Base-by-base conservation (phyloP, 2,329 filamentous ascomycete species). In the Myriosclerotinia curreyana region DNA sequence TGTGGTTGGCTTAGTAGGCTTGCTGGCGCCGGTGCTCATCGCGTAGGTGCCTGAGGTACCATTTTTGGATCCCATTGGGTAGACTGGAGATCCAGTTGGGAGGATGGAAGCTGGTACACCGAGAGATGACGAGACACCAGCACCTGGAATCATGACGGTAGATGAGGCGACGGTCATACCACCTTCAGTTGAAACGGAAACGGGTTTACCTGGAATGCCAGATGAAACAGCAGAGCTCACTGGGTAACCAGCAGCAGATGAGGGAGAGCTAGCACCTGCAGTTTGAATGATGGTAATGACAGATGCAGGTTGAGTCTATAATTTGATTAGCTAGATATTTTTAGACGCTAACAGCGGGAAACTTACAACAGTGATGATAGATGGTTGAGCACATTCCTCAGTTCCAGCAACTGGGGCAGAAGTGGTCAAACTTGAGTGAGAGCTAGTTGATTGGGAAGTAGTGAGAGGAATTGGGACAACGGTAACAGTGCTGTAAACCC, bases 281-380 rank as follows among this genome's bases (percentile, higher is more conserved):
- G 59, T 62, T 52, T 54, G 49, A 25, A 22, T 53, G 44, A 62
- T 14, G 14, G 59, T 62, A 20, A 62, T 34, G 49, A 62, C 31
- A 1, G 59, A 62, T 54, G 49, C 36, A 40, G 59, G 15, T 54
- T 62, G 49, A 12, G 59, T 62, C 59, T 54, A 44, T 31, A 12
- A 20, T 4, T 25, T 46, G 25, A 44, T 62, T 55, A 62, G 50
- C 15, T 36, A 9, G 17, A 34, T 34, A 44, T 36, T 34, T 34
- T 5, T 2, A 46, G 46, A 17, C 12, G 1, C 25, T 25, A 34
- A 0, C 12, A 15, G 25, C 17, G 14, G 12, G 17, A 61, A 44
- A 62, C 59, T 38, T 62, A 62, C 59, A 54, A 62, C 50, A 40
- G 59, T 54, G 34, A 61, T 34, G 25, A 53, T 17, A n/a, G 59